Evolutionary conservation across 2,329 filamentous ascomycete species (phyloP).

Genomic region (Pyrenophora graminea): DNA sequence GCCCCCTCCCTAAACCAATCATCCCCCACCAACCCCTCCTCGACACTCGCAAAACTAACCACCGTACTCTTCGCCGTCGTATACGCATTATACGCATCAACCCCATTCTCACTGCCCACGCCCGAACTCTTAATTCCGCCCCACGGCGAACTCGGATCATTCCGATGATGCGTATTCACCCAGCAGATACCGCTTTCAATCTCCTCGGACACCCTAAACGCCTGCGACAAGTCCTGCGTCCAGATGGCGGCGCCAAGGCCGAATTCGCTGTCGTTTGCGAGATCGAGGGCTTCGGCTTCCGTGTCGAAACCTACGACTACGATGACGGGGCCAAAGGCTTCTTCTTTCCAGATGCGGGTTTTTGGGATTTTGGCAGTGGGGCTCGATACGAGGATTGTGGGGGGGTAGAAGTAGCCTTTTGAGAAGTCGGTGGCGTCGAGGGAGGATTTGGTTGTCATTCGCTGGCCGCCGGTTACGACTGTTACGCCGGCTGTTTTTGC

Average conservation of each 20-base stretch:
- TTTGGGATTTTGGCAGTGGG: conserved; percentile 37
- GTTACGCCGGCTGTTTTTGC: conserved; percentile 45
- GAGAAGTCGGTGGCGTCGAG: conserved; percentile 59
- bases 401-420: conserved; percentile 56
- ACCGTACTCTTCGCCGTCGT: conserved; percentile 66
- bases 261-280: conserved; percentile 58
- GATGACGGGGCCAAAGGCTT: conserved; percentile 59
- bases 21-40: conserved; percentile 58
- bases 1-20: conserved; percentile 70
- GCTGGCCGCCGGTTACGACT: conserved; percentile 54
- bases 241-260: conserved; percentile 57
- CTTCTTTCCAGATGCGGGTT: conserved; percentile 50
- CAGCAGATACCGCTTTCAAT: conserved; percentile 57
- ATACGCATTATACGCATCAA: conserved; percentile 55
- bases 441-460: conserved; percentile 54
- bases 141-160: conserved; percentile 73
- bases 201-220: conserved; percentile 51
- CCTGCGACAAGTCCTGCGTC: conserved; percentile 56
- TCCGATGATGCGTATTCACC: conserved; percentile 66
- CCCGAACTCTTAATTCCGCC: conserved; percentile 66
- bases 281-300: conserved; percentile 52
- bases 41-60: conserved; percentile 67
- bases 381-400: conserved; percentile 49
- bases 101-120: conserved; percentile 73
- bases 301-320: conserved; percentile 54